phyloP scores from a whole-genome alignment of 345 rosid genomes.

The Aurinia saxatilis region DNA sequence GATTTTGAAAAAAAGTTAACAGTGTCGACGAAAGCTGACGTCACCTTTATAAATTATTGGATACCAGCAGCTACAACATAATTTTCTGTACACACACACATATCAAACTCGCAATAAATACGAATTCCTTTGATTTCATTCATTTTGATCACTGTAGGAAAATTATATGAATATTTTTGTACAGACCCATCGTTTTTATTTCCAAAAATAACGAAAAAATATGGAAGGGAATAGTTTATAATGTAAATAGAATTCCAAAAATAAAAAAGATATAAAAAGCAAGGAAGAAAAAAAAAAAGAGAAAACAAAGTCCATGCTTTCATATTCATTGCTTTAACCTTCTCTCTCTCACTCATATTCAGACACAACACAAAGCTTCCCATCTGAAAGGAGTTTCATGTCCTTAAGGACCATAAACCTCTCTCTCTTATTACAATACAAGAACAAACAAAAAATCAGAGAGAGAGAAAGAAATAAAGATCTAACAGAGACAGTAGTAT shows the following conservation, averaged over 20 bases:
- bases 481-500: slow-evolving; percentile 24
- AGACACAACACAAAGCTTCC: slow-evolving; percentile 43
- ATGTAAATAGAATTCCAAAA: slow-evolving; percentile 28
- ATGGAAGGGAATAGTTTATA: slow-evolving; percentile 23
- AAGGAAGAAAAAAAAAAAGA: slow-evolving; percentile 13
- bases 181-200: slow-evolving; percentile 15
- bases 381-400: slow-evolving; percentile 43
- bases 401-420: slow-evolving; percentile 27
- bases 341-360: slow-evolving; percentile 15
- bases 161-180: slow-evolving; percentile 10
- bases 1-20: slow-evolving; percentile 17
- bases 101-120: slow-evolving; percentile 1
- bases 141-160: slow-evolving; percentile 13
- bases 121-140: slow-evolving; percentile 1
- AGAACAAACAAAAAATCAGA: neutral
- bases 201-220: slow-evolving; percentile 23
- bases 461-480: slow-evolving; percentile 22
- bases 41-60: slow-evolving; percentile 17
- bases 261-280: slow-evolving; percentile 25
- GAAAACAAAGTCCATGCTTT: slow-evolving; percentile 35
- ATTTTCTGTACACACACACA: no score
- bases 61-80: no score
- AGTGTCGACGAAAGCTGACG: slow-evolving; percentile 15
- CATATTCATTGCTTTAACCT: slow-evolving; percentile 63
- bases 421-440: slow-evolving; percentile 14